phyloP scores from a whole-genome alignment of 2,329 filamentous ascomycete genomes.

The Orbilia oligospora region DNA sequence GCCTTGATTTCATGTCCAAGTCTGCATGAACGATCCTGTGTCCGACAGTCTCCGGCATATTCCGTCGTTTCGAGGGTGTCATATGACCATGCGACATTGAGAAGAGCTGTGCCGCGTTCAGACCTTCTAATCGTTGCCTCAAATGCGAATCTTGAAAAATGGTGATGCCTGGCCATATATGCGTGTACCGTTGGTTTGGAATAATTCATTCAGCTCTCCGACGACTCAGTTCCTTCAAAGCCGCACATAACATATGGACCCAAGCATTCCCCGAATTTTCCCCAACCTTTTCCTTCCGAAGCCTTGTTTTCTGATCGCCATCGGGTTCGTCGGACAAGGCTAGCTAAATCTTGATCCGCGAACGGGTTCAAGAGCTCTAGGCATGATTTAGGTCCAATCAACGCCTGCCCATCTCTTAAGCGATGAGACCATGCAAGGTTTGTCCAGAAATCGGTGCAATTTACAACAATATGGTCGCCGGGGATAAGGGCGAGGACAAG shows the following conservation, averaged over 20 bases:
- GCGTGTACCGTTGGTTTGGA: neutral
- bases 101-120: constrained; percentile 3
- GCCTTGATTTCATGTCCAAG: no score
- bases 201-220: neutral
- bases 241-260: neutral
- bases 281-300: neutral
- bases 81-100: constrained; percentile 14
- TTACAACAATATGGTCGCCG: constrained; percentile 29
- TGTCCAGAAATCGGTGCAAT: constrained; percentile 28
- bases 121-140: constrained; percentile 27
- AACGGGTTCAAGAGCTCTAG: constrained; percentile 16
- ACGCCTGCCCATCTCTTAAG: neutral
- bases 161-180: constrained; percentile 1
- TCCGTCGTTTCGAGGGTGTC: constrained; percentile 18
- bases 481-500: neutral
- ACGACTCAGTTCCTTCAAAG: neutral
- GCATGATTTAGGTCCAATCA: constrained; percentile 10
- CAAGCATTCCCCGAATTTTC: neutral
- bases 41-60: neutral
- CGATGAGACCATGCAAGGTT: constrained; percentile 12
- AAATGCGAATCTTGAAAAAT: constrained; percentile 18
- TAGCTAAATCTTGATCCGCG: constrained; percentile 16
- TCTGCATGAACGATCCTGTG: neutral
- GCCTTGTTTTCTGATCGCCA: neutral
- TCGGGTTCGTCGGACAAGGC: constrained; percentile 23